phyloP scores from a whole-genome alignment of 208 protist species.

The Herpetomonas tarakana region DNA sequence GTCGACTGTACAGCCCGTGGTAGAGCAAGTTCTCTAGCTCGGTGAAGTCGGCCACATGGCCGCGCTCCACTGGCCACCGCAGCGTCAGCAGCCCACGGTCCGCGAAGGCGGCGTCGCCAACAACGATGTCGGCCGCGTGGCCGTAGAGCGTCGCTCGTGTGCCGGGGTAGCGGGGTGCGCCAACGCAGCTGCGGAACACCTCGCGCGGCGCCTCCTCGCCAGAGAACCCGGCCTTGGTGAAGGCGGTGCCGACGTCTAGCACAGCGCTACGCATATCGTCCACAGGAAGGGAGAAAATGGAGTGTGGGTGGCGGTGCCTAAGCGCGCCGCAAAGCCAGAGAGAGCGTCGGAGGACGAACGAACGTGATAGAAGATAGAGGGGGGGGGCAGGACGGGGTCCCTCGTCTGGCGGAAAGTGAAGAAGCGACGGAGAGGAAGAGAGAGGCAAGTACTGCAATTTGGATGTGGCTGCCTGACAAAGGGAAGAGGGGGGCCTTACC shows the following conservation, averaged over 20 bases:
- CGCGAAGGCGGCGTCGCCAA: conserved; percentile 62
- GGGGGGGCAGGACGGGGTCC: too few species aligned
- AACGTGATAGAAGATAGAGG: too few species aligned
- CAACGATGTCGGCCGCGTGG: conserved; percentile 55
- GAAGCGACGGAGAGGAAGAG: too few species aligned
- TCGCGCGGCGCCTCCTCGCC: conserved; percentile 94
- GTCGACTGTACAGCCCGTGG: conserved; percentile 59
- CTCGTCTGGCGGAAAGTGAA: too few species aligned
- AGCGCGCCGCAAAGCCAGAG: too few species aligned
- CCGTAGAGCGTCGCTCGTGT: conserved; percentile 55
- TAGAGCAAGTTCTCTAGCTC: conserved; percentile 83
- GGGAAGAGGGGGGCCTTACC: too few species aligned
- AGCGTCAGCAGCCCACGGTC: conserved; percentile 56
- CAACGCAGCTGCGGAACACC: conserved; percentile 84
- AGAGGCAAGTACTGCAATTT: too few species aligned
- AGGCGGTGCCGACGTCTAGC: conserved; percentile 94
- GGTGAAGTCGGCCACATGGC: conserved; percentile 74
- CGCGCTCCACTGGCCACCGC: conserved; percentile 48
- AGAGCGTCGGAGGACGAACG: too few species aligned
- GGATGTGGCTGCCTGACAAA: too few species aligned
- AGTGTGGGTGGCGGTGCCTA: neutral
- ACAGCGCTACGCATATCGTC: conserved; percentile 53
- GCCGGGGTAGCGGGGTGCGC: conserved; percentile 58
- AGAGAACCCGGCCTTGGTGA: conserved; percentile 94
- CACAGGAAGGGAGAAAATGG: conserved; percentile 13